These are phyloP conservation scores for Colletotrichum tabaci DNA, from an alignment of 2,329 filamentous ascomycete species.

Conservation along the genomic window DNA sequence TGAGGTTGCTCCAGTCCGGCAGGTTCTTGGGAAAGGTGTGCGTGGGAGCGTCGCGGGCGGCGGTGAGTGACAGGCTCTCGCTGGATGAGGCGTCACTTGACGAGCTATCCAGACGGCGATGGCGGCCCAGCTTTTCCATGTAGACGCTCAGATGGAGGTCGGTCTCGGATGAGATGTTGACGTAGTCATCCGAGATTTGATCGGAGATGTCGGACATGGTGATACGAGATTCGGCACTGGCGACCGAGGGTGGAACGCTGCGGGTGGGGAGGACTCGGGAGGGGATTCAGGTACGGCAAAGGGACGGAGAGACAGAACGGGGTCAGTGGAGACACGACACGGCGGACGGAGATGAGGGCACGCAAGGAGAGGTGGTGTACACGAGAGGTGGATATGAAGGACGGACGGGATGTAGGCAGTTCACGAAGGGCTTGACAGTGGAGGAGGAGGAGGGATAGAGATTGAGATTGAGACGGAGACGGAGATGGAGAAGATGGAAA, in stretches of 20 bases:
- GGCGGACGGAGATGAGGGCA: constrained; percentile 20
- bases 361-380: constrained; percentile 15
- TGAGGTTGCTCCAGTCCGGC: constrained; percentile 74
- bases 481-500: not conserved
- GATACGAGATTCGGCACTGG: constrained; percentile 29
- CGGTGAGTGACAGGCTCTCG: not conserved
- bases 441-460: not conserved
- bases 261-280: constrained; percentile 7
- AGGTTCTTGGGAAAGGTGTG: constrained; percentile 49
- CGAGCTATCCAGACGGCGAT: constrained; percentile 20
- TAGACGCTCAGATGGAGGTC: constrained; percentile 38
- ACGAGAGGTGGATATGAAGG: constrained; percentile 11
- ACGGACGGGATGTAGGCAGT: not conserved
- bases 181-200: constrained; percentile 42
- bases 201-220: constrained; percentile 42
- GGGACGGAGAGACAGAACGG: constrained; percentile 8
- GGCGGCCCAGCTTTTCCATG: constrained; percentile 33
- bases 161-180: constrained; percentile 34
- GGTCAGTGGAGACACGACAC: constrained; percentile 24
- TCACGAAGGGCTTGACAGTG: constrained; percentile 13
- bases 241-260: constrained; percentile 16
- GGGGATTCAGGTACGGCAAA: constrained; percentile 20
- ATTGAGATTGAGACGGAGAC: not conserved
- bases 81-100: constrained; percentile 36
- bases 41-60: constrained; percentile 8